Conservation (phyloP, 441 rosid genomes). For the Croton setiger region DNA sequence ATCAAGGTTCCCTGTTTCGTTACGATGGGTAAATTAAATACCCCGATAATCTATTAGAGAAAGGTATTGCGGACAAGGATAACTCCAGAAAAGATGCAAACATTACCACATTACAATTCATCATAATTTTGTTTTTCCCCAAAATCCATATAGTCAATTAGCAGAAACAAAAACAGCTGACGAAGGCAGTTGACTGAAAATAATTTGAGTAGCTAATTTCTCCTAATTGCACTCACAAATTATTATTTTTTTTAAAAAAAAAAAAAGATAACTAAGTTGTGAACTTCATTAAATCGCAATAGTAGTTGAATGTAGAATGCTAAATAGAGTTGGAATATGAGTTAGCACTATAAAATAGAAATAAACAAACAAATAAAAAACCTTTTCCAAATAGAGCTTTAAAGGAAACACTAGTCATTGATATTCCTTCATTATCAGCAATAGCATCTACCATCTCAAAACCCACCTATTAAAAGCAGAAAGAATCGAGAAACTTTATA, state of each 20-base stretch:
- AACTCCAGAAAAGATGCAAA: not conserved
- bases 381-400: conserved; percentile 84
- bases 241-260: too few relatives aligned
- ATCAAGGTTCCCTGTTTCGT: not conserved
- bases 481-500: not conserved
- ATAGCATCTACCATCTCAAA: conserved; percentile 85
- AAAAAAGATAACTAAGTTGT: not conserved
- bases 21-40: not conserved
- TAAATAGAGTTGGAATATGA: not conserved
- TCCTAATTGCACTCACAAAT: not conserved
- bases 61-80: not conserved
- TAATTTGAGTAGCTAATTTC: not conserved
- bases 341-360: not conserved
- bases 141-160: not conserved
- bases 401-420: conserved; percentile 55
- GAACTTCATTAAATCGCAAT: not conserved
- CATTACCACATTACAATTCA: not conserved
- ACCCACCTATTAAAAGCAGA: conserved; percentile 55
- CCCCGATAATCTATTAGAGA: not conserved
- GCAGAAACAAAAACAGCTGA: not conserved
- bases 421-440: conserved; percentile 84
- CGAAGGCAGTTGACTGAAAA: not conserved
- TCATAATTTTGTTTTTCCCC: not conserved
- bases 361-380: too few relatives aligned
- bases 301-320: not conserved